Percentiles rank a stretch among this genome's conserved stretches.
Conservation (phyloP, 805 yeast species). For the Metschnikowia amazonensis region DNA sequence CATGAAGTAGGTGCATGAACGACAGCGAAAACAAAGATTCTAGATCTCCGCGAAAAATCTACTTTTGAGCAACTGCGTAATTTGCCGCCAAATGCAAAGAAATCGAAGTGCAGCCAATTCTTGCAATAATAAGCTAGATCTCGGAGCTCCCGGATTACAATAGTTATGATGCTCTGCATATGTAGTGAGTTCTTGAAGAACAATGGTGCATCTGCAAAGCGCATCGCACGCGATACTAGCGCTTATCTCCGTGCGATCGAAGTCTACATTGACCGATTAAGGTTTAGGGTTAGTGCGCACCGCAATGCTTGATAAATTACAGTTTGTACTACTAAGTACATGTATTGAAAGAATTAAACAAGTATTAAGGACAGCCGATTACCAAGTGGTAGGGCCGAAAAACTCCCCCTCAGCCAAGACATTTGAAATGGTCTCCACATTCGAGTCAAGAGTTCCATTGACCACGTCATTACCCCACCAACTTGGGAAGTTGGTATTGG, state of each 20-base stretch:
- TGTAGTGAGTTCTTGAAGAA: neutral
- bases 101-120: neutral
- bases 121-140: neutral
- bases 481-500: conserved; percentile 23
- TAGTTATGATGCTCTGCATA: neutral
- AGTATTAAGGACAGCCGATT: conserved; percentile 16
- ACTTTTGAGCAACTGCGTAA: neutral
- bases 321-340: neutral
- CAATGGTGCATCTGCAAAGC: conserved; percentile 2
- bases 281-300: neutral
- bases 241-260: neutral
- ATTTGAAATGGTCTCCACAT: conserved; percentile 26
- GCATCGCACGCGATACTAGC: neutral
- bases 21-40: neutral
- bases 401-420: conserved; percentile 37
- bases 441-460: conserved; percentile 37
- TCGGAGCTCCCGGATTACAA: neutral
- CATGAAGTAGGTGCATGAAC: conserved; percentile 2
- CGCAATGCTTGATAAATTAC: neutral
- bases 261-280: too few species aligned
- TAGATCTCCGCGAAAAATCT: conserved; percentile 1
- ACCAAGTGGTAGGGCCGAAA: conserved; percentile 50
- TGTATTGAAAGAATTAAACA: conserved; percentile 1
- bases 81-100: neutral
- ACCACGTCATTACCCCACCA: conserved; percentile 71